Evolutionary conservation across 169 alveolate genomes (phyloP), one percentile per base, ranked within the genome.

Genomic region (Pseudocohnilembus persalinus): DNA sequence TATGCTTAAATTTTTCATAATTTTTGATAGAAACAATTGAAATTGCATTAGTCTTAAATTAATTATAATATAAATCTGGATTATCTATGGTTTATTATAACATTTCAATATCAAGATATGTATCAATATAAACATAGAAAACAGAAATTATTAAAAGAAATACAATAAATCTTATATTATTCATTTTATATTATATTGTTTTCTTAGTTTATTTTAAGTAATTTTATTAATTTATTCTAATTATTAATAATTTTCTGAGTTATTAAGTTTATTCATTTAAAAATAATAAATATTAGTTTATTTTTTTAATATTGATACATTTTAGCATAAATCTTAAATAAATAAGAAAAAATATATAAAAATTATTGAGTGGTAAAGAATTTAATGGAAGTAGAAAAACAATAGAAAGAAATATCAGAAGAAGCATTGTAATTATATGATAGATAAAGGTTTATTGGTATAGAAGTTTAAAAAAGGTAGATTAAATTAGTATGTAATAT

Each of bases 401-500:
- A 64, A 74, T 78, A 86, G 65, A 83, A 86, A 68, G 87, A 81
- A 74, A 64, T 81, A 63, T 25, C 81, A 65, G 75, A 79, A 15
- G 88, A 73, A 31, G 75, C 31, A 73, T 29, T 49, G 1, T 34
- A 82, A 74, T 31, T 82, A 33, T 85, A 85, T 75, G 87, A 85
- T 32, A 80, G 90, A 85, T 34, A 81, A 74, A 74, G 83, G 11
- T 85, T 85, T 73, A 86, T 86, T 64, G 90, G 87, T 26, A 35
- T 74, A 25, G 64, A 81, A 64, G 90, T 81, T 1, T 73, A 86
- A 86, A 75, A 81, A 64, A 86, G 90, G 87, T 86, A 1, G 63
- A 32, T 77, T 24, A 27, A 0, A 1, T 27, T 32, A 1, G 49
- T 28, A 28, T 82, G 26, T 73, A 73, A 1, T 82, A 6, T n/a